Evolutionary conservation across 1,284 basidiomycete genomes (phyloP).

Genomic region (Tilletia setariae): DNA sequence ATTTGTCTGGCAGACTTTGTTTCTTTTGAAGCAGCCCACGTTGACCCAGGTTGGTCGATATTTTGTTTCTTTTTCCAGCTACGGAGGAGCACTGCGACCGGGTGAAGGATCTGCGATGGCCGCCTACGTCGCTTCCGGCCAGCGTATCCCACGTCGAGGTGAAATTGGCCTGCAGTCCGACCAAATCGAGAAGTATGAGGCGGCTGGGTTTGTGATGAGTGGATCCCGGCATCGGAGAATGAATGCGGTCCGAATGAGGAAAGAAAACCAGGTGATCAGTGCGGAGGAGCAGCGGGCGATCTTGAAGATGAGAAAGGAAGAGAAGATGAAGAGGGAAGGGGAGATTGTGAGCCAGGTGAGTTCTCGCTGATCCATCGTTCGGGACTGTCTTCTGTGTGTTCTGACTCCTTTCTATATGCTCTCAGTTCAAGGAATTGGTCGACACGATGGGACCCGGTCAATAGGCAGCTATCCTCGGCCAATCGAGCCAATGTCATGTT

Average conservation of each 20-base stretch:
- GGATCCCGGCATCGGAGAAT: conserved; percentile 78
- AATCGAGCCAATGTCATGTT: too few relatives aligned
- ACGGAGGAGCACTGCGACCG: conserved; percentile 79
- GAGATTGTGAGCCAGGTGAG: conserved; percentile 56
- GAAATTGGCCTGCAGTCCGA: conserved; percentile 88
- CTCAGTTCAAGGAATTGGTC: conserved; percentile 48
- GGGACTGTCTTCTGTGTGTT: too few relatives aligned
- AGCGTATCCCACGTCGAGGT: conserved; percentile 94
- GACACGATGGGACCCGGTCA: conserved; percentile 22
- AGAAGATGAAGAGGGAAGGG: conserved; percentile 79
- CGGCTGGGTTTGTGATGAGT: conserved; percentile 96
- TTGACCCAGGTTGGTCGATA: background rate
- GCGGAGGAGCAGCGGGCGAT: conserved; percentile 95
- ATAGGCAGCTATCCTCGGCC: background rate
- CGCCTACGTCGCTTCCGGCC: conserved; percentile 81
- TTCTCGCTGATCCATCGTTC: background rate
- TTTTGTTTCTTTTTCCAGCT: conserved; percentile 36
- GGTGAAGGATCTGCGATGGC: conserved; percentile 98
- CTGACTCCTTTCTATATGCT: background rate
- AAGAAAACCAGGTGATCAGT: conserved; percentile 93
- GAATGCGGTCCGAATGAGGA: conserved; percentile 92
- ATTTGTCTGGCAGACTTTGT: conserved; percentile 21
- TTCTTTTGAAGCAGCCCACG: conserved; percentile 24
- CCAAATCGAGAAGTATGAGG: conserved; percentile 81
- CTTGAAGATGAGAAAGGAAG: conserved; percentile 86